Evolutionary conservation across 2,329 filamentous ascomycete species (phyloP).

Genomic region (Hypoxylon sp.): DNA sequence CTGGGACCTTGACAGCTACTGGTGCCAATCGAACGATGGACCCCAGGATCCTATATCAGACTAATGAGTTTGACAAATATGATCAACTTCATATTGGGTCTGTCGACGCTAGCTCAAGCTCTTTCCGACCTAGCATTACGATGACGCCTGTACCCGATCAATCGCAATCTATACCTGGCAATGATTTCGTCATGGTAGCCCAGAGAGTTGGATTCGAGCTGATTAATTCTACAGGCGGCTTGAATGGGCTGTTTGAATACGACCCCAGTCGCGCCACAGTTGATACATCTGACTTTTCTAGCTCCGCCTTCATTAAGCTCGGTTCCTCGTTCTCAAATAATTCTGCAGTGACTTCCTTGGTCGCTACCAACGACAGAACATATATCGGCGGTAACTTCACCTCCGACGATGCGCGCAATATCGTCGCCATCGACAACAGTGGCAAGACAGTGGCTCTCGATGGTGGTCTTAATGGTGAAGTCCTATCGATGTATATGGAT

Average conservation of each 20-base stretch:
- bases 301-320: conserved; percentile 81
- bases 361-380: conserved; percentile 71
- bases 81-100: conserved; percentile 90
- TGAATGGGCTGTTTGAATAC: conserved; percentile 94
- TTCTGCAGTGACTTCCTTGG: conserved; percentile 79
- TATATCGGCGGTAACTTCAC: conserved; percentile 91
- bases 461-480: conserved; percentile 82
- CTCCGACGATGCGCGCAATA: conserved; percentile 75
- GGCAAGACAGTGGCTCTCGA: conserved; percentile 71
- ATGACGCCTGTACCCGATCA: conserved; percentile 77
- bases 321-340: conserved; percentile 75
- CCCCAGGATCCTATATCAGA: conserved; percentile 80
- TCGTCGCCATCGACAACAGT: conserved; percentile 78
- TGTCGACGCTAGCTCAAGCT: conserved; percentile 78
- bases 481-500: conserved; percentile 78
- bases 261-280: conserved; percentile 73
- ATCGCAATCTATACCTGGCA: conserved; percentile 57
- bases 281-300: conserved; percentile 72
- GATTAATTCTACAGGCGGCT: conserved; percentile 78
- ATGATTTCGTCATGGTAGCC: conserved; percentile 82
- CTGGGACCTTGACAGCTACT: conserved; percentile 72
- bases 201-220: conserved; percentile 85
- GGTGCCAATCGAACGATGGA: conserved; percentile 61
- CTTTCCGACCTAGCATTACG: conserved; percentile 85
- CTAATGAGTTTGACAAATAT: conserved; percentile 96